Base-by-base conservation (phyloP, 768 basidiomycete genomes). In the Pisolithus microcarpus region DNA sequence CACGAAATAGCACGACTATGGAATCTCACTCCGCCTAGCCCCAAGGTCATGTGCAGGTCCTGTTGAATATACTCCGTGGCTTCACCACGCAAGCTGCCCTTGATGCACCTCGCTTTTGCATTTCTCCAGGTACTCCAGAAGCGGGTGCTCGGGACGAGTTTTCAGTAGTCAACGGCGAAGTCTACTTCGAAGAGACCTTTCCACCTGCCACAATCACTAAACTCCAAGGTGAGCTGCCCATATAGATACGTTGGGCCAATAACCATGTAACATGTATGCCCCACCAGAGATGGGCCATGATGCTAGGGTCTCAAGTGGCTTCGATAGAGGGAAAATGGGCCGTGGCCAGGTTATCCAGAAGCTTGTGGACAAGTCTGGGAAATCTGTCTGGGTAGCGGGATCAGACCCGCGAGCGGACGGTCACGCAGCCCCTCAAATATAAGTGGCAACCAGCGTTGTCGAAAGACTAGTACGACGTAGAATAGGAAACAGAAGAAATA, bases 61-160 rank as follows among this genome's bases (percentile, higher is more conserved):
- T 98, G 23, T 69, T 97, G 26, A 96, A 93, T 63, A 78, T 96
- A 47, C 76, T 97, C 24, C 80, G 92, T 43, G 94, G 94, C 2
- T 90, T 82, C 65, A 87, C 84, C 2, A 78, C 83, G 0, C 96
- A 99, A 69, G 82, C 89, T 3, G 89, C 93, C 13, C 79, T 99
- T 36, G 95, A 97, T 67, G 87, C 92, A 0, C 95, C 94, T 8
- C 82, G 95, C 13, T 96, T 98, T 72, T 98, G 94, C 64, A 97
- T 98, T 52, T 93, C 91, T 13, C 80, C 91, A 16, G 88, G 87
- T 23, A 77, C 76, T 50, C 86, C 89, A 0, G 82, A 86, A 54
- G 61, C 77, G 2, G 72, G 78, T 39, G 72, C 69, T 21, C 69
- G 70, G 31, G 65, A 73, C 8, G 65, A 69, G 23, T 82, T 82